Evolutionary conservation across 805 yeast species (phyloP), one percentile per base, ranked within the genome.

Genomic region (Lipomyces sp.): DNA sequence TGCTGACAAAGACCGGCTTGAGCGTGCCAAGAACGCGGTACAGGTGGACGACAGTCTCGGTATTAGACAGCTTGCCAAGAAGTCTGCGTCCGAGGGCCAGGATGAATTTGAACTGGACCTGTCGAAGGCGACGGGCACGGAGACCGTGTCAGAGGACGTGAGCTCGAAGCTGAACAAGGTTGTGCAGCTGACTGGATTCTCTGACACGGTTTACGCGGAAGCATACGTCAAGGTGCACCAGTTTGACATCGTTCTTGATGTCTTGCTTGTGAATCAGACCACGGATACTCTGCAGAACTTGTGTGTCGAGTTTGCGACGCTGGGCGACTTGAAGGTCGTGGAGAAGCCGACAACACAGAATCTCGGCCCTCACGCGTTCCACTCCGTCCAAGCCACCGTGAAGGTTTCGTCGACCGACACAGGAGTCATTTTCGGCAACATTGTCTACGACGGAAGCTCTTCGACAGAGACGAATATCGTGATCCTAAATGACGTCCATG

Each of bases 201-300:
- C 96, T 0, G 99, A 93, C 68, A 95, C 98, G 19, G 95, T 93
- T 31, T 93, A 93, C 67, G 98, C 96, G 5, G 99, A 93, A 72
- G 98, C 97, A 0, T 87, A 85, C 64, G 87, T 93, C 60, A 86
- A 86, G 60, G 93, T 88, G n/a, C 95, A 90, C 64, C 98, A 95
- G 71, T 93, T 85, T 67, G 98, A 95, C 68, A 95, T 93, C 63
- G 89, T 89, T 0, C 76, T 93, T 61, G 98, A 95, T 63, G 96
- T 93, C 16, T 74, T 93, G 68, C 73, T 93, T 57, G 98, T 93
- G 40, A 93, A 93, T 68, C 99, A 93, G 73, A 93, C 99, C 2
- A 82, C 82, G 23, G 73, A 80, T 54, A 93, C 98, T 2, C 77
- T 93, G 68, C 84, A 95, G 64, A 91, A 95, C 68, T 73, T 93